Conservation (phyloP, 495 filamentous ascomycete genomes). For the Xylaria grammica region DNA sequence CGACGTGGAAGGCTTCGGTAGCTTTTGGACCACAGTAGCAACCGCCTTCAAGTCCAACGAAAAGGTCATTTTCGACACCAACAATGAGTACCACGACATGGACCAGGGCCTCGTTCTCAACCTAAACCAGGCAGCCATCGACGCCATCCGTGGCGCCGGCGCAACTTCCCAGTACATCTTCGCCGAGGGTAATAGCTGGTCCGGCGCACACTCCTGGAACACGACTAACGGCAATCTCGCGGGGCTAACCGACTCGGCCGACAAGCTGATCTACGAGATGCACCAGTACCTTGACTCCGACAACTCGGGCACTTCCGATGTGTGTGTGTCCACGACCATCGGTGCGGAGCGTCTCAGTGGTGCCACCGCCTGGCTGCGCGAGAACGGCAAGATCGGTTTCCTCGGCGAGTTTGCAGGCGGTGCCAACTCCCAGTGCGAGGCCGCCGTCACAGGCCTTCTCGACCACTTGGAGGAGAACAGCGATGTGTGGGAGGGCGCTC, state of each 20-base stretch:
- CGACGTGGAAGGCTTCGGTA: constrained; percentile 55
- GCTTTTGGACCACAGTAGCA: constrained; percentile 65
- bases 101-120: constrained; percentile 44
- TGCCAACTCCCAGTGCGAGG: constrained; percentile 66
- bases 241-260: constrained; percentile 56
- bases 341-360: constrained; percentile 61
- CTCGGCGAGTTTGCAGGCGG: constrained; percentile 78
- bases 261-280: constrained; percentile 47
- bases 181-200: constrained; percentile 66
- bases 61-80: constrained; percentile 64
- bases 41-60: constrained; percentile 57
- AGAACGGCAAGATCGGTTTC: constrained; percentile 69
- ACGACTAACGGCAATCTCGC: constrained; percentile 41
- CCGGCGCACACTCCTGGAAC: constrained; percentile 39
- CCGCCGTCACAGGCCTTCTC: constrained; percentile 68
- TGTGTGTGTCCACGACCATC: constrained; percentile 62
- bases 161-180: constrained; percentile 70
- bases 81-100: constrained; percentile 71
- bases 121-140: constrained; percentile 66
- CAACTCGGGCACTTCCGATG: constrained; percentile 60
- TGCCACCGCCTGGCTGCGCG: constrained; percentile 72
- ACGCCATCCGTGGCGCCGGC: constrained; percentile 64
- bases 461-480: constrained; percentile 62
- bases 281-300: constrained; percentile 63
- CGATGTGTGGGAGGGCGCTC: constrained; percentile 73